These are phyloP conservation scores for Diaporthe vaccinii DNA, from an alignment of 2,329 filamentous ascomycete genomes.

Conservation along the genomic window DNA sequence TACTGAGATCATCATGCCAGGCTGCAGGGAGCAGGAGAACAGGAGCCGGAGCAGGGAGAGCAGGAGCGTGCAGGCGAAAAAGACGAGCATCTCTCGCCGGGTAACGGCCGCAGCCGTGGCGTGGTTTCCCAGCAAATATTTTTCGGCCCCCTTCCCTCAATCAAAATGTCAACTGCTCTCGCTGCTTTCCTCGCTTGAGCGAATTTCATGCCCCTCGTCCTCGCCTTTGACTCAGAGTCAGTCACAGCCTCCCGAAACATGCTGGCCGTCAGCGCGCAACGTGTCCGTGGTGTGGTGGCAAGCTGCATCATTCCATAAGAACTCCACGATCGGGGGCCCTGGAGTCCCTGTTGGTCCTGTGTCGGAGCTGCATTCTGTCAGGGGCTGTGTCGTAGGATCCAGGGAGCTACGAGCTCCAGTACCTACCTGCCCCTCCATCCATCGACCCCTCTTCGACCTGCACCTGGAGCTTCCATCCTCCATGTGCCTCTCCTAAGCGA, in stretches of 20 bases:
- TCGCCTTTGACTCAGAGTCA: constrained; percentile 1
- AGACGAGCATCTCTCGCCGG: neutral
- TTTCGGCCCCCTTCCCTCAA: neutral
- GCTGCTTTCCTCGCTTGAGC: constrained; percentile 41
- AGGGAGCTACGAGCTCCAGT: neutral
- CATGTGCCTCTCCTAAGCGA: constrained; percentile 10
- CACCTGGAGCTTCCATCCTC: neutral
- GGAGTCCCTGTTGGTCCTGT: constrained; percentile 10
- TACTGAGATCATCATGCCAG: constrained; percentile 10
- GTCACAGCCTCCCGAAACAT: neutral
- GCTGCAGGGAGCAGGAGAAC: neutral
- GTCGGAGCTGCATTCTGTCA: constrained; percentile 25
- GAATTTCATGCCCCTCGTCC: constrained; percentile 7
- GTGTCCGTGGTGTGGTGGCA: constrained; percentile 24
- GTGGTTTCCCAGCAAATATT: constrained; percentile 28
- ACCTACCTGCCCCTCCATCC: neutral
- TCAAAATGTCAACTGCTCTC: constrained; percentile 8
- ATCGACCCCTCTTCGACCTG: neutral
- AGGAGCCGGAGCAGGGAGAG: neutral
- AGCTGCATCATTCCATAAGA: constrained; percentile 16
- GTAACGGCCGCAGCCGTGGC: constrained; percentile 35
- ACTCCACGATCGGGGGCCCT: neutral
- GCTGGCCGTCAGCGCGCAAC: neutral
- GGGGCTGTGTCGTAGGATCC: neutral
- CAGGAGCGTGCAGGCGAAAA: neutral